These are phyloP conservation scores for Desmodesmus armatus DNA, from an alignment of 139 green algal species.

Conservation along the genomic window DNA sequence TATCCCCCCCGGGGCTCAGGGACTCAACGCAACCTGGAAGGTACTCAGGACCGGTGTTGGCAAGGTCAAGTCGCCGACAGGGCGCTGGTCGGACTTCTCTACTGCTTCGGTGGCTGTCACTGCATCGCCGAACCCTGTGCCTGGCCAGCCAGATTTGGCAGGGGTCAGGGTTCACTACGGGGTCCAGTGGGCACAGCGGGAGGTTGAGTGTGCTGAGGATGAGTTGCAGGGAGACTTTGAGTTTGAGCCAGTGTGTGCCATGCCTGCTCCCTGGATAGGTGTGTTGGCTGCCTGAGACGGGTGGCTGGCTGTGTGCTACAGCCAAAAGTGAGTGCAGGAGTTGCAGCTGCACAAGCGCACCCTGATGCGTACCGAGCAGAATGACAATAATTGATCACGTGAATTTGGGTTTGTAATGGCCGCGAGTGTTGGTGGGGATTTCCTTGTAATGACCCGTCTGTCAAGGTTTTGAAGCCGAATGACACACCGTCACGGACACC, in stretches of 20 bases:
- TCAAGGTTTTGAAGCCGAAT: too few relatives aligned
- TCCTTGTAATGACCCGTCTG: too few relatives aligned
- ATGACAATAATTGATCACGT: too few relatives aligned
- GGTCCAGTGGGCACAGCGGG: slow-evolving; percentile 12
- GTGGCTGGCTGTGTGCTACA: too few relatives aligned
- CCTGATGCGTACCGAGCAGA: too few relatives aligned
- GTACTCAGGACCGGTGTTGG: slow-evolving; percentile 6
- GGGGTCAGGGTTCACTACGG: background rate
- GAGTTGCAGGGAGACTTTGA: background rate
- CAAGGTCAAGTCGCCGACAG: slow-evolving; percentile 6
- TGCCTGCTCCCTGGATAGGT: slow-evolving; percentile 25
- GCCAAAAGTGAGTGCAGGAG: too few relatives aligned
- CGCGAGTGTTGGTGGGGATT: too few relatives aligned
- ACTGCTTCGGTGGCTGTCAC: background rate
- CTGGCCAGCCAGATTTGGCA: background rate
- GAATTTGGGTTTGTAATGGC: too few relatives aligned
- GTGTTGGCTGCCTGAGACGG: background rate
- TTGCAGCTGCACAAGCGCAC: too few relatives aligned
- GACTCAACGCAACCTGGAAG: background rate
- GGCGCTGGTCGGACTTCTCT: slow-evolving; percentile 30
- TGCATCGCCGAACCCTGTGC: background rate
- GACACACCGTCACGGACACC: too few relatives aligned
- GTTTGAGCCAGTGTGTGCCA: slow-evolving; percentile 24
- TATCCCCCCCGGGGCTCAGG: background rate
- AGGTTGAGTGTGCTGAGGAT: background rate